Evolutionary conservation across 1,284 basidiomycete species (phyloP), one percentile per base, ranked within the genome.

Genomic region (Malassezia arunalokei): DNA sequence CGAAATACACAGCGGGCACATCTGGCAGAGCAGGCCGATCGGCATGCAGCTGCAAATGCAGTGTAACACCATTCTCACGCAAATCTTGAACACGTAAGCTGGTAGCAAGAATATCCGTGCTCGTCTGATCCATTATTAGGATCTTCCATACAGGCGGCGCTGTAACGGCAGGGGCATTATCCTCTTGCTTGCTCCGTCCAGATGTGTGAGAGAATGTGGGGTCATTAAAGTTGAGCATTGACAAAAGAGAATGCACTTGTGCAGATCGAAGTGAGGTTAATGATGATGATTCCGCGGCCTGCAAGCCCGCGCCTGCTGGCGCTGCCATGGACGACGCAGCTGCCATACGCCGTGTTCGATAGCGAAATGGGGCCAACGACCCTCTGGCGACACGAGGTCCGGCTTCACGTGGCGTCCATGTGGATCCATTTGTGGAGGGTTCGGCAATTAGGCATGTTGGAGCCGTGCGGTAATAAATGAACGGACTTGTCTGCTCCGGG

Each of bases 1-100:
- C 86, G 73, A 99, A 94, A 77, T 98, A 99, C 29, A 98, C 82
- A 0, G 94, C 91, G 6, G 94, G 94, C 0, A 99, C 94, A 71
- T 99, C 94, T 1, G 86, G 82, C 35, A 99, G 76, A 9, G 90
- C 80, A 14, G 94, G 94, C 50, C 94, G 81, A 44, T 83, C 78
- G 0, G 89, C 83, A 72, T 96, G 89, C 9, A 98, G 77, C 77
- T 95, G 92, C 90, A 96, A 88, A 76, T 98, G 94, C 49, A 98
- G 78, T 5, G 92, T 99, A 40, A 99, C 89, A 30, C 94, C 94
- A 49, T 88, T 86, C 69, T 96, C 91, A 47, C 94, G 80, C 56
- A 99, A 78, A 75, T 98, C 94, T 74, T 95, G 91, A 1, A 99
- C 94, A 50, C 91, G 81, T 62, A 99, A 76, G 14, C 88, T 86